These are phyloP conservation scores for Neurospora pannonica DNA, from an alignment of 495 filamentous ascomycete species.

Conservation along the genomic window DNA sequence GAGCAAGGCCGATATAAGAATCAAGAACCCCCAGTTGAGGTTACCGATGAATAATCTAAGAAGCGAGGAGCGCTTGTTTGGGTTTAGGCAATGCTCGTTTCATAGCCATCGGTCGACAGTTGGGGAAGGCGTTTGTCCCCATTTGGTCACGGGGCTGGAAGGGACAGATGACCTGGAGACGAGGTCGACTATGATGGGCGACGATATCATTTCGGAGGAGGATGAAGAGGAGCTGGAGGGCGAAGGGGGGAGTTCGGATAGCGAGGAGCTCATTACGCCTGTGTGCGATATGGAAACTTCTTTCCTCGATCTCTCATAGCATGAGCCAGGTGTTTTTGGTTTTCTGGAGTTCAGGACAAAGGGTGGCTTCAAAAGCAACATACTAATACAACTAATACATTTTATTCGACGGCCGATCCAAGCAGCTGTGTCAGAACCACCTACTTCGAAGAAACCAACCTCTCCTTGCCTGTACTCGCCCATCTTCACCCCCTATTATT, in stretches of 20 bases:
- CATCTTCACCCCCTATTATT: neutral
- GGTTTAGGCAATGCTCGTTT: slow-evolving; percentile 40
- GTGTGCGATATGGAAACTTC: slow-evolving; percentile 17
- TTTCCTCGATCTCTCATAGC: slow-evolving; percentile 17
- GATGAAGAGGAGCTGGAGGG: slow-evolving; percentile 7
- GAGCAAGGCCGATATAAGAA: slow-evolving; percentile 31
- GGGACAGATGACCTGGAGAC: neutral
- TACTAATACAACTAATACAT: neutral
- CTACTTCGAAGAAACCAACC: neutral
- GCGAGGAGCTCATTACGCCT: slow-evolving; percentile 13
- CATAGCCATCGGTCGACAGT: slow-evolving; percentile 35
- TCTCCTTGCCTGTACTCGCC: neutral
- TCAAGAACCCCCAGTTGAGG: slow-evolving; percentile 42
- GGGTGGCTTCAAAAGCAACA: neutral
- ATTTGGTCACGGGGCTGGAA: slow-evolving; percentile 8
- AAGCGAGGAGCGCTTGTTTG: slow-evolving; percentile 38
- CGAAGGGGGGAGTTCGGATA: slow-evolving; percentile 7
- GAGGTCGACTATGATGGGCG: neutral
- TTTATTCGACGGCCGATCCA: neutral
- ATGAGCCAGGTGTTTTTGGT: no score
- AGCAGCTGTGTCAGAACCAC: neutral
- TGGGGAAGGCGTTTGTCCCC: slow-evolving; percentile 35
- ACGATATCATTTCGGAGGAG: neutral
- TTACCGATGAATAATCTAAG: slow-evolving; percentile 34
- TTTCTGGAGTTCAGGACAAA: neutral